Evolutionary conservation across 371 early-diverging fungal species (phyloP).

Genomic region (Smittium mucronatum): DNA sequence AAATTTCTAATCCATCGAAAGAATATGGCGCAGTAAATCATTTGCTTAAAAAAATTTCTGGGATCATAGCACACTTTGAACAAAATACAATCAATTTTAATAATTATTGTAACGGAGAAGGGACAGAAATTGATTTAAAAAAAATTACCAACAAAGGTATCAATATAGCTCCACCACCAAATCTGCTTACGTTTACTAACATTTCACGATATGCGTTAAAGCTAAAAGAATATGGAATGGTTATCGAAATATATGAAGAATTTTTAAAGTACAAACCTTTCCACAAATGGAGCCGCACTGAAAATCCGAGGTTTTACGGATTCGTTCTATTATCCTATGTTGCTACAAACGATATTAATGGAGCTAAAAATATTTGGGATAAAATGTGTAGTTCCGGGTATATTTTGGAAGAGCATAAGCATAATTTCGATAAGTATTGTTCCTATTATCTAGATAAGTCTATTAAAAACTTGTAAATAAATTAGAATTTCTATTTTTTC

Average conservation of each 20-base stretch:
- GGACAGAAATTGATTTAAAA: no score
- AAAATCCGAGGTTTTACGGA: not conserved
- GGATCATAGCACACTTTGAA: not conserved
- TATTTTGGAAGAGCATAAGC: not conserved
- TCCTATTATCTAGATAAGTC: not conserved
- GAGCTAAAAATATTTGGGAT: not conserved
- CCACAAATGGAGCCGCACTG: not conserved
- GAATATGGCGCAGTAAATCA: not conserved
- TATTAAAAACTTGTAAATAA: not conserved
- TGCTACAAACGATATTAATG: not conserved
- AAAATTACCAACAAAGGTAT: not conserved
- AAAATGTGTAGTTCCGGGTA: not conserved
- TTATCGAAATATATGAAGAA: not conserved
- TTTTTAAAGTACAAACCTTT: not conserved
- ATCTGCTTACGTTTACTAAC: constrained; percentile 2
- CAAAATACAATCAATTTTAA: not conserved
- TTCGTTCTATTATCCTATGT: not conserved
- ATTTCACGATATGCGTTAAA: not conserved
- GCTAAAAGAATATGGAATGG: not conserved
- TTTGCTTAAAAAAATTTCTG: not conserved
- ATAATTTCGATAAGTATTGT: not conserved
- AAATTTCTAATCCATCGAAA: not conserved
- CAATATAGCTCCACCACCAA: constrained; percentile 8
- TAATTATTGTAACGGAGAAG: not conserved
- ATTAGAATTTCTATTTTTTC: not conserved